Evolutionary conservation across 306 rosid species (phyloP), one percentile per base, ranked within the genome.

Genomic region (Acacia melanoxylon): DNA sequence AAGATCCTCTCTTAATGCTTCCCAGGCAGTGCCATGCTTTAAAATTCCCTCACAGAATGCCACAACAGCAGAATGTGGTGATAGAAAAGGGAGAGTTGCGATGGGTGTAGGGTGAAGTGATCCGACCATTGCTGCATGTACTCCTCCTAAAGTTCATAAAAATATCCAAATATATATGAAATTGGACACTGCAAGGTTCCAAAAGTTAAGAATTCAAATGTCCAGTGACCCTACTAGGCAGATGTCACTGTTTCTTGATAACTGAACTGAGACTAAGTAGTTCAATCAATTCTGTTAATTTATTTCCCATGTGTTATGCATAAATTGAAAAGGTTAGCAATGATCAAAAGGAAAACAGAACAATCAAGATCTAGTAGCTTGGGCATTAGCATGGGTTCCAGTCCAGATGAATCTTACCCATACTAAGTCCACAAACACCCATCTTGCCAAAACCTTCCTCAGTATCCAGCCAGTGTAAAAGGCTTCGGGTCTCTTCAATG

Each of bases 81-180:
- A 93, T 71, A 95, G 95, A 85, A 95, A 95, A 81, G 99, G 99
- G 75, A 95, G 92, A 61, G 97, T 93, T 56, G 99, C 98, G 80
- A 95, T 80, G 48, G 98, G 99, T 27, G 97, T 87, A 52, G 97
- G 99, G 93, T 95, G 96, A 76, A 95, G 97, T 77, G 98, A 89
- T 84, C 99, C 98, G 84, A 93, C 98, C 99, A 95, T 95, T 16
- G 98, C 98, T 81, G 99, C 98, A 89, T 95, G 99, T 56, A 95
- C 99, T 78, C 99, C 99, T 86, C 99, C 99, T 95, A 85, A 67
- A 87, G 82, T 82, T 45, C 85, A 81, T 72, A 49, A 27, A 78
- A 71, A 71, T 29, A 84, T 63, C 25, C 77, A 63, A 51, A 46
- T 58, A 82, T 35, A 65, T 44, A 84, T 66, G 78, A 77, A 77